phyloP scores from a whole-genome alignment of 2,329 filamentous ascomycete species.

The Epichloe brachyelytri region DNA sequence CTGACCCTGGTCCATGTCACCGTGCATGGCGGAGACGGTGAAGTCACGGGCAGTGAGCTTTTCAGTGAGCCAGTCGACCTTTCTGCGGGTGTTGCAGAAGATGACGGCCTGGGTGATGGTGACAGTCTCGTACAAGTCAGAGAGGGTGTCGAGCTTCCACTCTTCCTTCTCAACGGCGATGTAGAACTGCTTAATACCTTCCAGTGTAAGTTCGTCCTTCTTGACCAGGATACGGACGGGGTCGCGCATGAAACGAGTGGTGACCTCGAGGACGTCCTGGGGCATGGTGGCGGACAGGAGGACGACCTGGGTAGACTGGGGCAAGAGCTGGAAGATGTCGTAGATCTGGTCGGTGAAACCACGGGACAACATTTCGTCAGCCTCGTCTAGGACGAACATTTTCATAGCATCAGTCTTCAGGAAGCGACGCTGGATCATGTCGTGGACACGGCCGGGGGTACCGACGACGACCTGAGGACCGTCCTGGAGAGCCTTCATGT shows the following conservation, averaged over 20 bases:
- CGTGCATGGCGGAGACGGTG: slow-evolving; percentile 99
- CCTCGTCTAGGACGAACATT: slow-evolving; percentile 99
- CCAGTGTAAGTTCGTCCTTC: slow-evolving; percentile 98
- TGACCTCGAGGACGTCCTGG: slow-evolving; percentile 97
- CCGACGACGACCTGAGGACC: slow-evolving; percentile 96
- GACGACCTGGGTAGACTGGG: slow-evolving; percentile 95
- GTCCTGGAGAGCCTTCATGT: slow-evolving; percentile 95
- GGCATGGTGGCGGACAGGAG: slow-evolving; percentile 97
- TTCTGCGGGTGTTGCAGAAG: slow-evolving; percentile 99
- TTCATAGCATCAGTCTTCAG: slow-evolving; percentile 97
- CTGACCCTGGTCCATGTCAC: slow-evolving; percentile 96
- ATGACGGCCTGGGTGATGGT: slow-evolving; percentile 99
- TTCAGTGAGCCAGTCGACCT: slow-evolving; percentile 99
- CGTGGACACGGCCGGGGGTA: slow-evolving; percentile 94
- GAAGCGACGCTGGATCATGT: slow-evolving; percentile 98
- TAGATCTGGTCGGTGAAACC: slow-evolving; percentile 99
- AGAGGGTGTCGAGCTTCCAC: slow-evolving; percentile 99
- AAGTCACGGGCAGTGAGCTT: slow-evolving; percentile 98
- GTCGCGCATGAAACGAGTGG: slow-evolving; percentile 99
- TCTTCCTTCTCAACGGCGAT: slow-evolving; percentile 99
- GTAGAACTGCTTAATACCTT: slow-evolving; percentile 99
- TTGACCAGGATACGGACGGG: slow-evolving; percentile 98
- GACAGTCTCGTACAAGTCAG: slow-evolving; percentile 96
- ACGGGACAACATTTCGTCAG: slow-evolving; percentile 98
- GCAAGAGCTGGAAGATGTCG: slow-evolving; percentile 98